Conservation (phyloP, 768 basidiomycete genomes). For the Mycena capillaripes region DNA sequence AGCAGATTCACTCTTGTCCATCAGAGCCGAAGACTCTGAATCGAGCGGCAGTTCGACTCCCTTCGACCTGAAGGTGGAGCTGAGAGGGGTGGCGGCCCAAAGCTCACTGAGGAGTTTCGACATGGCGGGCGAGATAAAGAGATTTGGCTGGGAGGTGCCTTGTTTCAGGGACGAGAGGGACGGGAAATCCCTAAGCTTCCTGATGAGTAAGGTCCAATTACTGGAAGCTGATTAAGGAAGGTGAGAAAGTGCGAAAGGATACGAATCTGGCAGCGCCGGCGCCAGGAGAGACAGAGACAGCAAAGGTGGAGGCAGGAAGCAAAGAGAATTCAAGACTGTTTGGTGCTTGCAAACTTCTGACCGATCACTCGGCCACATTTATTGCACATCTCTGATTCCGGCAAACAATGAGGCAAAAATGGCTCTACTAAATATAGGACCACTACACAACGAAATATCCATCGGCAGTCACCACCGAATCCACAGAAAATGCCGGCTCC, state of each 20-base stretch:
- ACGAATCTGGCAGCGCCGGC: conserved; percentile 30
- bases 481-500: conserved; percentile 62
- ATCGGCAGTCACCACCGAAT: conserved; percentile 66
- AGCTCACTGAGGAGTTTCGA: conserved; percentile 37
- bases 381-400: not conserved
- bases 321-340: not conserved
- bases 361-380: not conserved
- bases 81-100: conserved; percentile 37
- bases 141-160: conserved; percentile 1
- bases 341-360: not conserved
- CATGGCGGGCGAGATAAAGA: conserved; percentile 31
- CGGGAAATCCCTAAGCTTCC: not conserved
- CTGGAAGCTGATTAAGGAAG: conserved; percentile 23
- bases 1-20: conserved; percentile 27
- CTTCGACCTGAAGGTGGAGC: conserved; percentile 34
- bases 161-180: not conserved
- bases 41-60: conserved; percentile 37
- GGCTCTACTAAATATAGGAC: conserved; percentile 1
- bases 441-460: conserved; percentile 70
- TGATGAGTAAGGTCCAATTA: conserved; percentile 30
- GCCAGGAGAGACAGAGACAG: conserved; percentile 4
- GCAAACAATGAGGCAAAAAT: too few species aligned
- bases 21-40: conserved; percentile 26
- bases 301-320: not conserved
- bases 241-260: conserved; percentile 13